Evolutionary conservation across 345 rosid genomes (phyloP), one percentile per base, ranked within the genome.

Genomic region (Brassica cretica): DNA sequence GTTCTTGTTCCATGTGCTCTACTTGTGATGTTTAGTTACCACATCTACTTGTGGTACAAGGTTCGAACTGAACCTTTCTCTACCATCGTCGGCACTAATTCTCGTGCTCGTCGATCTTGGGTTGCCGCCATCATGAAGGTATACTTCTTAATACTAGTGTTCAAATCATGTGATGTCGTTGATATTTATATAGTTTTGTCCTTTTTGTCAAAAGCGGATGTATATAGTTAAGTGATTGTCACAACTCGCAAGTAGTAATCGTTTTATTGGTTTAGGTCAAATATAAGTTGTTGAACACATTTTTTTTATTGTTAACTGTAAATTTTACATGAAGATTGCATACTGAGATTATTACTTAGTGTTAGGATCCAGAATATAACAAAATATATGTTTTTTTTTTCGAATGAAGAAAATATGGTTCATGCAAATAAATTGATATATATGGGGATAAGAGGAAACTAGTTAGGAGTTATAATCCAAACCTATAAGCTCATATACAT

Each of bases 111-210:
- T 7, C 88, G 93, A 46, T 81, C 61, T 63, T 95, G 99, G 99
- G 97, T 93, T 8, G 72, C 87, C 1, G 81, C 97, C 79, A 93
- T 95, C 64, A 88, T 95, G 81, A 93, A 89, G 96, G 98, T 94
- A 44, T 16, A 58, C 5, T 29, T 3, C 5, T 29, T 3, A 58
- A 19, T 3, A 62, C 64, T 16, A 51, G 0, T 16, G 39, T 66
- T 24, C 49, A 29, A 63, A 19, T 18, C 51, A 1, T 64, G 0
- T 55, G 4, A 39, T 16, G 33, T 44, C 6, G 5, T 44, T 62
- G 60, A 61, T 63, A 44, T 63, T 27, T 4, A 12, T 44, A 12
- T 46, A 12, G 55, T 44, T 30, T 18, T 73, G 7, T 14, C 16
- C 14, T 24, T 25, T 24, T 11, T 25, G 25, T 63, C 51, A 72